phyloP scores from a whole-genome alignment of 257 asterid species.

The Scutellaria minor region DNA sequence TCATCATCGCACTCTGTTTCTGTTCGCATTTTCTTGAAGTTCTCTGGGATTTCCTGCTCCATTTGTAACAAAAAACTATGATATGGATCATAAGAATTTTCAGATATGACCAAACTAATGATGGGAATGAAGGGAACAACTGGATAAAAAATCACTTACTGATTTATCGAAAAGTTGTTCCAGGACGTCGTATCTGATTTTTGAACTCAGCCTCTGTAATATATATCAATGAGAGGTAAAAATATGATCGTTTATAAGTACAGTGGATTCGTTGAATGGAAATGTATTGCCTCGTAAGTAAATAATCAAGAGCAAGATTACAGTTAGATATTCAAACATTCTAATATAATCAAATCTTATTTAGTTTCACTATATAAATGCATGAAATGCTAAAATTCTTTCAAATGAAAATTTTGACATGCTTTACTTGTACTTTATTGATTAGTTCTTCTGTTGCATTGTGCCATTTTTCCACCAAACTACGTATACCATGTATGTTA shows the following conservation, averaged over 20 bases:
- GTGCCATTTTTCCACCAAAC: too few species aligned
- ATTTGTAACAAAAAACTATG: constrained; percentile 3
- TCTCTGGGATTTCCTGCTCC: constrained; percentile 39
- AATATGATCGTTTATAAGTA: not conserved
- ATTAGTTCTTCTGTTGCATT: too few species aligned
- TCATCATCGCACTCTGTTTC: constrained; percentile 22
- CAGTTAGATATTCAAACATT: too few species aligned
- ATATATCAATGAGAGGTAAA: constrained; percentile 18
- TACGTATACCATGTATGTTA: too few species aligned
- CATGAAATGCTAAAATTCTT: too few species aligned
- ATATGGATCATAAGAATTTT: too few species aligned
- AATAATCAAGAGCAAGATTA: too few species aligned
- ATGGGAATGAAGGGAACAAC: not conserved
- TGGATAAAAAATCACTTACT: constrained; percentile 48
- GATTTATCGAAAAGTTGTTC: constrained; percentile 56
- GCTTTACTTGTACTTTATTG: too few species aligned
- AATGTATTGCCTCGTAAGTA: not conserved
- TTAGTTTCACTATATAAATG: too few species aligned
- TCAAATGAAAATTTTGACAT: too few species aligned
- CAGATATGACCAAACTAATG: not conserved
- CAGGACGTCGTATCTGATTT: constrained; percentile 56
- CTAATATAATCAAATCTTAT: too few species aligned
- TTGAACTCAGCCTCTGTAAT: constrained; percentile 64
- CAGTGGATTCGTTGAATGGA: too few species aligned
- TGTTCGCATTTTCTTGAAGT: constrained; percentile 42